These are phyloP conservation scores for Fonsecaea nubica DNA, from an alignment of 2,329 filamentous ascomycete genomes.

Conservation along the genomic window DNA sequence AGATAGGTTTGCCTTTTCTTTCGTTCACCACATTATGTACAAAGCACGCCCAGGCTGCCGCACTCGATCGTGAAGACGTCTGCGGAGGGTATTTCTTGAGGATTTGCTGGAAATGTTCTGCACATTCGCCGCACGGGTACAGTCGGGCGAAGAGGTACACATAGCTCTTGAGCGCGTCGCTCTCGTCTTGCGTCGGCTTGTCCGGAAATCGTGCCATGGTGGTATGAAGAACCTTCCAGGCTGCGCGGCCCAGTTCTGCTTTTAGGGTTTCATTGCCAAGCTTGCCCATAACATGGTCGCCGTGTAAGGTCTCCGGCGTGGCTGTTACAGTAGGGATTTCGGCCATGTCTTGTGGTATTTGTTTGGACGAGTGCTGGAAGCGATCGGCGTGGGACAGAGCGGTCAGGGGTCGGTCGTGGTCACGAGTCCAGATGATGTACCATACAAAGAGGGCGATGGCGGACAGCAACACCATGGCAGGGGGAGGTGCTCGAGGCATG, in stretches of 20 bases:
- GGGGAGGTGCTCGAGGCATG: slow-evolving; percentile 40
- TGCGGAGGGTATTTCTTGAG: slow-evolving; percentile 69
- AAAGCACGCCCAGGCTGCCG: slow-evolving; percentile 71
- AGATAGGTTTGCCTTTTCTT: slow-evolving; percentile 65
- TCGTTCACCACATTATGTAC: slow-evolving; percentile 72
- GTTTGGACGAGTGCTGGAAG: slow-evolving; percentile 29
- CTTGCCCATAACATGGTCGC: slow-evolving; percentile 54
- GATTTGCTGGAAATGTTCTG: slow-evolving; percentile 67
- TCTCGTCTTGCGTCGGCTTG: slow-evolving; percentile 66
- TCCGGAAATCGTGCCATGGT: slow-evolving; percentile 71
- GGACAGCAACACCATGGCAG: slow-evolving; percentile 39
- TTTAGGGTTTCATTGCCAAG: slow-evolving; percentile 58
- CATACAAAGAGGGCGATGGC: slow-evolving; percentile 41
- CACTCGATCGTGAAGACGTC: slow-evolving; percentile 65
- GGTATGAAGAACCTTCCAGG: slow-evolving; percentile 71
- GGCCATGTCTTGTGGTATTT: background rate
- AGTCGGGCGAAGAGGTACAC: slow-evolving; percentile 69
- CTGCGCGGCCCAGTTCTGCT: slow-evolving; percentile 68
- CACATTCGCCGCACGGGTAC: slow-evolving; percentile 72
- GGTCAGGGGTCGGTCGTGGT: slow-evolving; percentile 31
- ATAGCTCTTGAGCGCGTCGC: slow-evolving; percentile 64
- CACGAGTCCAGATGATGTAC: slow-evolving; percentile 40
- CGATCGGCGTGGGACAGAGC: slow-evolving; percentile 29
- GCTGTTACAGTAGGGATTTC: slow-evolving; percentile 22
- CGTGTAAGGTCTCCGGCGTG: slow-evolving; percentile 47